A percentile compares a stretch with the other conserved stretches of the same genome.
Conservation (phyloP, 495 filamentous ascomycete species). For the Thozetella sp. region DNA sequence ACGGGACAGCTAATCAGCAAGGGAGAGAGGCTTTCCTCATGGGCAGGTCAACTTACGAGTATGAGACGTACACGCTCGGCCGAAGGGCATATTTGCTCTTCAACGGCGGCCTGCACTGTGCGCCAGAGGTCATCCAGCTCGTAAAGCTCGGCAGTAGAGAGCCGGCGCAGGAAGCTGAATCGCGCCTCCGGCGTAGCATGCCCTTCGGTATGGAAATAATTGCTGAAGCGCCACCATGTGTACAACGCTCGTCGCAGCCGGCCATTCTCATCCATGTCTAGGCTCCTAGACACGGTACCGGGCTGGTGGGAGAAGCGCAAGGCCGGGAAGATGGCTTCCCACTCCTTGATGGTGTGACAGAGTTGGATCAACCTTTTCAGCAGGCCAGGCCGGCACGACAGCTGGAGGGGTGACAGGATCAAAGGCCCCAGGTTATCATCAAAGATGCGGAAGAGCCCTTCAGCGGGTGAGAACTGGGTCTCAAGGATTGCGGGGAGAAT, state of each 20-base stretch:
- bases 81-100: conserved; percentile 36
- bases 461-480: conserved; percentile 61
- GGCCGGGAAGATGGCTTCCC: conserved; percentile 69
- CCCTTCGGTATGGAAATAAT: conserved; percentile 30
- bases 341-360: conserved; percentile 61
- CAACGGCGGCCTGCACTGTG: conserved; percentile 25
- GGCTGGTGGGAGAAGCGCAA: conserved; percentile 67
- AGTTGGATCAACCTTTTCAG: conserved; percentile 41
- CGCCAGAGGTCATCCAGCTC: conserved; percentile 33
- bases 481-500: conserved; percentile 25
- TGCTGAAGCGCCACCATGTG: conserved; percentile 62
- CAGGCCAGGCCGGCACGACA: background rate
- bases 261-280: conserved; percentile 56
- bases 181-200: conserved; percentile 19
- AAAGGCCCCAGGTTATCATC: conserved; percentile 8
- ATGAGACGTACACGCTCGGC: conserved; percentile 18
- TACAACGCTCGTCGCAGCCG: conserved; percentile 70
- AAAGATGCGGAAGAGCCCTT: conserved; percentile 62
- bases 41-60: conserved; percentile 6
- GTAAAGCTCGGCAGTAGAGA: conserved; percentile 32
- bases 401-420: background rate
- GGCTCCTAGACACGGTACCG: conserved; percentile 59
- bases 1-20: background rate
- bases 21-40: too few species aligned
- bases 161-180: conserved; percentile 26